phyloP scores from a whole-genome alignment of 75 land plant genomes.

The Pinus tabuliformis region DNA sequence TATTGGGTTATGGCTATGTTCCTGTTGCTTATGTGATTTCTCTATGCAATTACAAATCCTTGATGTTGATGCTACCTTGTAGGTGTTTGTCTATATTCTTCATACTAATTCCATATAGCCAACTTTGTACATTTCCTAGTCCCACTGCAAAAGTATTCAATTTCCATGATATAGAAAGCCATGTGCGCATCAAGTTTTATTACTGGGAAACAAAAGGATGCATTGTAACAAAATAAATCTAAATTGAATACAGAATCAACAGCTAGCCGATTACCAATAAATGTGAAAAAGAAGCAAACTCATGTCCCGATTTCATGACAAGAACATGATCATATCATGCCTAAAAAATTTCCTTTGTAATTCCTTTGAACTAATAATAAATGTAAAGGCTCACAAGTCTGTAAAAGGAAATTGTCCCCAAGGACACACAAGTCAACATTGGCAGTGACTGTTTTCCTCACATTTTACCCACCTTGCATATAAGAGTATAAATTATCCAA shows the following conservation, averaged over 20 bases:
- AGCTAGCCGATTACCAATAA: background rate
- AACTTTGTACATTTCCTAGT: too few species aligned
- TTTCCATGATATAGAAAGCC: background rate
- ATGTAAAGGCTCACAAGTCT: background rate
- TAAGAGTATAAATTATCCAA: background rate
- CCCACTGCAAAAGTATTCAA: background rate
- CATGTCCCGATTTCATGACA: background rate
- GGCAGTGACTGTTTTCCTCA: too few species aligned
- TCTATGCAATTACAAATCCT: too few species aligned
- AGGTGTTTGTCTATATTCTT: too few species aligned
- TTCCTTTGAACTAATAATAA: background rate
- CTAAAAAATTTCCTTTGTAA: background rate
- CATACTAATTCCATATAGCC: too few species aligned
- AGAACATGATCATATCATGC: background rate
- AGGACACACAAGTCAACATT: too few species aligned
- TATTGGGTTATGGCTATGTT: too few species aligned
- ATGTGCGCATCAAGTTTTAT: background rate
- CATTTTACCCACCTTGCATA: too few species aligned
- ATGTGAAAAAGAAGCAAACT: background rate
- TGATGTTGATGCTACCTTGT: too few species aligned
- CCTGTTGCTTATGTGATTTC: too few species aligned
- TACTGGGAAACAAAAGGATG: background rate
- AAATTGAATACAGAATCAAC: background rate
- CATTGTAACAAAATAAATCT: background rate
- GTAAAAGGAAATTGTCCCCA: too few species aligned